phyloP scores from a whole-genome alignment of 306 rosid species.

The Glycyrrhiza uralensis region DNA sequence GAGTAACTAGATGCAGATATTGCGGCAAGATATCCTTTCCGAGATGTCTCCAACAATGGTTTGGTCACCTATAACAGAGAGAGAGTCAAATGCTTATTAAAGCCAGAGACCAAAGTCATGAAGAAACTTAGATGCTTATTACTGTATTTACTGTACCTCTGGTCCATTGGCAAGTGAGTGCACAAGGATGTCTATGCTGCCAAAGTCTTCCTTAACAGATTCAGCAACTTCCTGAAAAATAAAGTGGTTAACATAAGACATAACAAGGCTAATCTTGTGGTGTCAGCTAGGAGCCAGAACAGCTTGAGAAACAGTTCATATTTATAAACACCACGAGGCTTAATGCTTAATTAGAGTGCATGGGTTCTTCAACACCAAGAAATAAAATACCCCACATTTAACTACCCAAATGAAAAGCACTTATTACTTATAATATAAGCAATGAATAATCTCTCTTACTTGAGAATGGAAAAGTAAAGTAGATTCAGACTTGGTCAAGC shows the following conservation, averaged over 20 bases:
- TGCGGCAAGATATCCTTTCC: constrained; percentile 97
- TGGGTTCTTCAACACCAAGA: neutral
- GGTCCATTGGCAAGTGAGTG: constrained; percentile 99
- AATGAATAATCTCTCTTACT: neutral
- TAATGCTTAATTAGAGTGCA: neutral
- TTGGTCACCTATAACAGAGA: constrained; percentile 65
- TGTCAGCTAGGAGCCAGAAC: neutral
- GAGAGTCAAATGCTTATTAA: constrained; percentile 17
- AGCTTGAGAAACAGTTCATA: neutral
- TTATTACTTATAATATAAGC: neutral
- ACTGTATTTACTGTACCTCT: constrained; percentile 58
- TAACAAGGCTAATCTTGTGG: neutral
- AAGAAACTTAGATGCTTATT: neutral
- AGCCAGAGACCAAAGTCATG: neutral
- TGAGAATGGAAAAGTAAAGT: neutral
- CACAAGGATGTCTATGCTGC: constrained; percentile 96
- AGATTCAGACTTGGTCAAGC: neutral
- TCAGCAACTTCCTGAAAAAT: constrained; percentile 85
- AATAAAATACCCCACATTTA: neutral
- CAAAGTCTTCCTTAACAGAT: constrained; percentile 83
- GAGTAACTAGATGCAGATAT: constrained; percentile 96
- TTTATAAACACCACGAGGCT: neutral
- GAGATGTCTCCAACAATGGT: constrained; percentile 92
- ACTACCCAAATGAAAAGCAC: constrained; percentile 6
- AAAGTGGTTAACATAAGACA: constrained; percentile 6